phyloP scores from a whole-genome alignment of 441 rosid species.

The Erodium trifolium region DNA sequence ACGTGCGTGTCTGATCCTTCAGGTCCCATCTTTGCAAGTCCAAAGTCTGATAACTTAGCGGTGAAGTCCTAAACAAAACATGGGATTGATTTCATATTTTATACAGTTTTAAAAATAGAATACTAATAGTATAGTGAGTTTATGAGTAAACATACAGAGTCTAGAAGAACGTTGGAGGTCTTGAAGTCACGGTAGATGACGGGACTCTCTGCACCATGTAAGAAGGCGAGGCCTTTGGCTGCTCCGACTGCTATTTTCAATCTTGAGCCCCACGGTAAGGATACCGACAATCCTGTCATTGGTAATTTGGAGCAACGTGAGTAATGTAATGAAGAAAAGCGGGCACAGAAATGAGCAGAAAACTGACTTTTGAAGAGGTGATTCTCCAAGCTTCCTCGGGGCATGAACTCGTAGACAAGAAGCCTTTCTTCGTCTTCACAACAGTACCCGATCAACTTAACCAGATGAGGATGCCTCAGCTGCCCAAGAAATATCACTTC shows the following conservation, averaged over 20 bases:
- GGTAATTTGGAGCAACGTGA: background rate
- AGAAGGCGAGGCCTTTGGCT: no score
- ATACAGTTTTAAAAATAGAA: no score
- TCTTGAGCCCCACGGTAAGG: slow-evolving; percentile 48
- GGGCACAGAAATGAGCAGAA: background rate
- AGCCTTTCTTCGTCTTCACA: slow-evolving; percentile 1
- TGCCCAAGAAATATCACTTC: slow-evolving; percentile 2
- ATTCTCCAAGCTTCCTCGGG: slow-evolving; percentile 10
- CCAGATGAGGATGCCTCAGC: background rate
- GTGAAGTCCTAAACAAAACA: slow-evolving; percentile 43
- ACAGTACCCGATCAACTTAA: background rate
- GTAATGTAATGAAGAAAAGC: background rate
- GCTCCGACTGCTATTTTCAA: no score
- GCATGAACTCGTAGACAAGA: background rate
- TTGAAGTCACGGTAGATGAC: slow-evolving; percentile 54
- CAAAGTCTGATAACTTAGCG: slow-evolving; percentile 58
- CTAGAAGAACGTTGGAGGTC: slow-evolving; percentile 55
- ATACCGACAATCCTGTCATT: slow-evolving; percentile 28
- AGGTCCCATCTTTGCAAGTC: slow-evolving; percentile 65
- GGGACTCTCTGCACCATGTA: no score
- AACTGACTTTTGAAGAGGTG: background rate
- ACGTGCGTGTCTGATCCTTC: slow-evolving; percentile 68
- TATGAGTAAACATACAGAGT: slow-evolving; percentile 33
- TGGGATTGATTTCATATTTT: background rate
- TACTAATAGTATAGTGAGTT: no score